Conservation (phyloP, 441 rosid species). For the Mallotus japonicus region DNA sequence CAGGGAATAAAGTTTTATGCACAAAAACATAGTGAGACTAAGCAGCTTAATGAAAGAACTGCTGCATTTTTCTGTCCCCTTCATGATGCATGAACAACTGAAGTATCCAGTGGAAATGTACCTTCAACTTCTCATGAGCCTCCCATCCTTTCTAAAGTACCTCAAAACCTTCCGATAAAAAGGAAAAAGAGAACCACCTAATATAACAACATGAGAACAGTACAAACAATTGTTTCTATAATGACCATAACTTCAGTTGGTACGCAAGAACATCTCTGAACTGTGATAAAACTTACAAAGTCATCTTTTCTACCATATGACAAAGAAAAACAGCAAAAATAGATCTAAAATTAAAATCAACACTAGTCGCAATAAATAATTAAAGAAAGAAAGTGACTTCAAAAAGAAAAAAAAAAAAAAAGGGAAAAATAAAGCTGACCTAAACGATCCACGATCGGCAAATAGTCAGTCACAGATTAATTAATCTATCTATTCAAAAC, state of each 20-base stretch:
- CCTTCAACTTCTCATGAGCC: slow-evolving; percentile 98
- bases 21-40: background rate
- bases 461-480: slow-evolving; percentile 10
- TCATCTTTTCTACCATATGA: background rate
- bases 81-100: background rate
- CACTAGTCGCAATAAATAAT: slow-evolving; percentile 15
- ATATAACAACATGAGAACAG: background rate
- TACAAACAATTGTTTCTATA: background rate
- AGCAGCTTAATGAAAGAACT: background rate
- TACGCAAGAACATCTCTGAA: background rate
- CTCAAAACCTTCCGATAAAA: slow-evolving; percentile 90
- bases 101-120: slow-evolving; percentile 26
- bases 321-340: background rate
- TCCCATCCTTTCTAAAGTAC: slow-evolving; percentile 98
- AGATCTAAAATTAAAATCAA: slow-evolving; percentile 9
- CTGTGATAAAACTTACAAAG: background rate
- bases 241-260: background rate
- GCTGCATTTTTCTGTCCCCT: background rate
- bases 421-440: slow-evolving; percentile 55
- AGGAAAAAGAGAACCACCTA: slow-evolving; percentile 93
- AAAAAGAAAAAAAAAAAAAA: slow-evolving; percentile 7
- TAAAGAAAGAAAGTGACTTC: slow-evolving; percentile 1
- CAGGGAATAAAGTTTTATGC: background rate
- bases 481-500: background rate
- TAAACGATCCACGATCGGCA: slow-evolving; percentile 66